Conservation (phyloP, 2,329 filamentous ascomycete species). For the Cordyceps pruinosa region DNA sequence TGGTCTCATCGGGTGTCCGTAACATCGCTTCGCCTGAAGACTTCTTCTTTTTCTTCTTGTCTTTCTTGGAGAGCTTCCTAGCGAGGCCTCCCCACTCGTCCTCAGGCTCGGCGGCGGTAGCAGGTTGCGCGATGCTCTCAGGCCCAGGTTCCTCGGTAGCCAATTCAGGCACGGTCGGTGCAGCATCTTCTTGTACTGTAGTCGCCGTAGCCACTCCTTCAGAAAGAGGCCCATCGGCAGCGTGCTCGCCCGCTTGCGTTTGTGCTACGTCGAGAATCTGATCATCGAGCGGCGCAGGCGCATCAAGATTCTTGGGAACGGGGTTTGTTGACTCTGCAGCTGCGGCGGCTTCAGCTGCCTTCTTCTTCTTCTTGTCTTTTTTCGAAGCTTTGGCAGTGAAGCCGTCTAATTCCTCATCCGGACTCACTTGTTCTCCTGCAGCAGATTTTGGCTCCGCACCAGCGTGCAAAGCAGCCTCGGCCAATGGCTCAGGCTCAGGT, state of each 20-base stretch:
- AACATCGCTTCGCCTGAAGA: slow-evolving; percentile 9
- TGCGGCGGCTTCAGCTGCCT: neutral
- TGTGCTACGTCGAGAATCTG: neutral
- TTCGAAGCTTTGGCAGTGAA: slow-evolving; percentile 23
- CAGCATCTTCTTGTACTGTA: slow-evolving; percentile 7
- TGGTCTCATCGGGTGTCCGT: neutral
- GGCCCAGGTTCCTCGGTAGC: slow-evolving; percentile 16
- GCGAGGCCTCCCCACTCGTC: slow-evolving; percentile 25
- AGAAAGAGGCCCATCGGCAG: neutral
- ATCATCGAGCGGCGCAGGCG: neutral
- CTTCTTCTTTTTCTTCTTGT: slow-evolving; percentile 21
- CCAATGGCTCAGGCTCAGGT: neutral
- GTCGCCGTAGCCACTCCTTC: neutral
- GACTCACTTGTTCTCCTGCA: slow-evolving; percentile 6
- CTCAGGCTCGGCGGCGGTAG: slow-evolving; percentile 20
- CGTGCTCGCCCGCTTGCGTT: neutral
- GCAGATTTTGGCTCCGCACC: neutral
- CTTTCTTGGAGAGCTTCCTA: slow-evolving; percentile 24
- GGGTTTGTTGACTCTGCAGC: neutral
- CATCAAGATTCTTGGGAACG: neutral
- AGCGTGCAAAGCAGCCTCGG: neutral
- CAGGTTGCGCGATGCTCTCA: slow-evolving; percentile 16
- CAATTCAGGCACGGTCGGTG: slow-evolving; percentile 13
- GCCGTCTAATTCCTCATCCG: slow-evolving; percentile 26
- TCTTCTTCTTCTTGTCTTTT: slow-evolving; percentile 28